Conservation (phyloP, 2,329 filamentous ascomycete species). For the Diaporthe vexans region DNA sequence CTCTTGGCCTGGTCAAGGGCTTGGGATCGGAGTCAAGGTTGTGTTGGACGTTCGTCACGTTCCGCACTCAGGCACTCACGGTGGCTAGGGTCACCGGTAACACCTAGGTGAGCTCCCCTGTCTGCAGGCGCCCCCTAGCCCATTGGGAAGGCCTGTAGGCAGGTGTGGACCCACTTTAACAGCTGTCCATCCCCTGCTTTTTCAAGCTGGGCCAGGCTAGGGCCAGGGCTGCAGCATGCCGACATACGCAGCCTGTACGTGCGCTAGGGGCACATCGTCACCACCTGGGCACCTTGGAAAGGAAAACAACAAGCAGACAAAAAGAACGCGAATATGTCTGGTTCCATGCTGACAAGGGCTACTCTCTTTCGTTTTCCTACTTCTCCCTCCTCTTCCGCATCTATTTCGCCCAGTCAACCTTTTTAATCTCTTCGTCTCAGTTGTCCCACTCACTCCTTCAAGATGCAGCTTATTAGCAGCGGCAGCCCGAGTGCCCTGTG, state of each 20-base stretch:
- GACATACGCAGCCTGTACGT: background rate
- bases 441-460: background rate
- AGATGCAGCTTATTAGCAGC: conserved; percentile 28
- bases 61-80: background rate
- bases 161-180: conserved; percentile 8
- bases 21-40: background rate
- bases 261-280: background rate
- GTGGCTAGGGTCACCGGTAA: background rate
- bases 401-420: background rate
- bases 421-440: background rate
- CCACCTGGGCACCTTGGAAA: background rate
- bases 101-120: conserved; percentile 3
- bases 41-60: too few species aligned
- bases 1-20: conserved; percentile 20
- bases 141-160: background rate
- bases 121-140: conserved; percentile 6
- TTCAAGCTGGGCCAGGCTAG: background rate
- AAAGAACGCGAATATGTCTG: conserved; percentile 28
- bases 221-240: conserved; percentile 18
- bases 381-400: background rate
- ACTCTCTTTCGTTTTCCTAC: background rate
- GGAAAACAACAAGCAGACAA: conserved; percentile 20
- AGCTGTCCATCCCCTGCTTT: background rate
- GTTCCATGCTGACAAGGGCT: conserved; percentile 19
- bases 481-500: conserved; percentile 20